Conservation (phyloP, 345 rosid genomes). For the Reutealis trisperma region DNA sequence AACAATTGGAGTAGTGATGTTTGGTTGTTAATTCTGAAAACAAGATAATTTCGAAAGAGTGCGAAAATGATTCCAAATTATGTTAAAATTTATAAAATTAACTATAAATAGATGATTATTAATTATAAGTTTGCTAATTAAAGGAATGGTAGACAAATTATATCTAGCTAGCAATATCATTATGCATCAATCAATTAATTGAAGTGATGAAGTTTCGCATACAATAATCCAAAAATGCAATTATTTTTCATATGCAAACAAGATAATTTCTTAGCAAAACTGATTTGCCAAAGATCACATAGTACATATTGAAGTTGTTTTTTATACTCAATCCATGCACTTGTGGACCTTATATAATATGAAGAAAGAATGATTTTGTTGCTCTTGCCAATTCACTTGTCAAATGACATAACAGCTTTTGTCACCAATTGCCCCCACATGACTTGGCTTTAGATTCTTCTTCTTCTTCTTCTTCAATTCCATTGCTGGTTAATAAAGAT, state of each 20-base stretch:
- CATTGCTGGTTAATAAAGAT: background rate
- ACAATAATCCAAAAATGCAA: slow-evolving; percentile 14
- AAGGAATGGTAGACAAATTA: too few species aligned
- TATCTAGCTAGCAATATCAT: too few species aligned
- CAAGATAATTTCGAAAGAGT: too few species aligned
- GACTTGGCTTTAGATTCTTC: slow-evolving; percentile 34
- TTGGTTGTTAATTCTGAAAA: too few species aligned
- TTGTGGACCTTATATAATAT: slow-evolving; percentile 24
- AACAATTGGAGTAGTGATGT: background rate
- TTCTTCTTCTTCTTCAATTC: background rate
- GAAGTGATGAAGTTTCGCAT: background rate
- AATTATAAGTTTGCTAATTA: too few species aligned
- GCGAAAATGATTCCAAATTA: background rate
- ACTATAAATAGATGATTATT: too few species aligned
- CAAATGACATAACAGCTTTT: slow-evolving; percentile 38
- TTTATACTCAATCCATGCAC: background rate
- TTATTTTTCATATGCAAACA: slow-evolving; percentile 4
- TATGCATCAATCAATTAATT: background rate
- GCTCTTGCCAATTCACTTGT: slow-evolving; percentile 29
- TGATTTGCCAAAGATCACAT: slow-evolving; percentile 19
- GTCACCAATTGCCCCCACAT: slow-evolving; percentile 36
- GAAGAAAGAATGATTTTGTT: slow-evolving; percentile 28
- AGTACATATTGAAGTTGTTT: slow-evolving; percentile 16
- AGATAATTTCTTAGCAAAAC: background rate
- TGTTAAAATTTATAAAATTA: too few species aligned